Evolutionary conservation across 1,139 yeast species (phyloP).

Genomic region (Yamadazyma siamensis): DNA sequence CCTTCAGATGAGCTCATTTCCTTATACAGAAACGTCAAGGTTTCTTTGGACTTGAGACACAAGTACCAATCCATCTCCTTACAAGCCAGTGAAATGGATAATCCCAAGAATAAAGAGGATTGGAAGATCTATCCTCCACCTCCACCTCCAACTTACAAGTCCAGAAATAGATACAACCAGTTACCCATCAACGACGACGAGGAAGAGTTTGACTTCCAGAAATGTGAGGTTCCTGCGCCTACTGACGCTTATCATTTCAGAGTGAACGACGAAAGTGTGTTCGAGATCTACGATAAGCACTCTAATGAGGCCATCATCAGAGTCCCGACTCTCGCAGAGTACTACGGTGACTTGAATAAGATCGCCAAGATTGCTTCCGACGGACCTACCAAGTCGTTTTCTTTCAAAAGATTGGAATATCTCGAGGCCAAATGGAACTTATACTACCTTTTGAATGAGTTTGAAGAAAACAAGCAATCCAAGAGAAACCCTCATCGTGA

Average conservation of each 20-base stretch:
- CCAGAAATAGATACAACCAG: slow-evolving; percentile 58
- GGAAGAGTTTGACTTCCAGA: slow-evolving; percentile 55
- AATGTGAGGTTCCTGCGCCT: slow-evolving; percentile 64
- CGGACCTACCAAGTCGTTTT: slow-evolving; percentile 97
- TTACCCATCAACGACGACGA: slow-evolving; percentile 26
- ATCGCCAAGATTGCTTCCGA: slow-evolving; percentile 75
- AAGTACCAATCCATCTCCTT: slow-evolving; percentile 69
- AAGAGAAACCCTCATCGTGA: slow-evolving; percentile 85
- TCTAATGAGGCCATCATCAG: slow-evolving; percentile 37
- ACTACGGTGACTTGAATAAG: slow-evolving; percentile 74
- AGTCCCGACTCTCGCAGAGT: slow-evolving; percentile 80
- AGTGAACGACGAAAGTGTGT: slow-evolving; percentile 64
- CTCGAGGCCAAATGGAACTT: slow-evolving; percentile 96
- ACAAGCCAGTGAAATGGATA: slow-evolving; percentile 63
- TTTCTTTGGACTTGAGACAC: slow-evolving; percentile 71
- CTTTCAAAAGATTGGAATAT: slow-evolving; percentile 88
- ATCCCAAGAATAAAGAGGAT: slow-evolving; percentile 70
- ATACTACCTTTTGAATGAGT: slow-evolving; percentile 82
- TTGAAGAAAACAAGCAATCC: slow-evolving; percentile 86
- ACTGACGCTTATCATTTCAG: slow-evolving; percentile 47
- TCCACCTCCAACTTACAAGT: slow-evolving; percentile 88
- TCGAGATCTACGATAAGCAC: slow-evolving; percentile 51
- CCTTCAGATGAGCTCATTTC: slow-evolving; percentile 70
- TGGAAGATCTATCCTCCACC: slow-evolving; percentile 94
- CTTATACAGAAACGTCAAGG: slow-evolving; percentile 66